phyloP scores from a whole-genome alignment of 2,329 filamentous ascomycete genomes.

The Onygenales sp. region DNA sequence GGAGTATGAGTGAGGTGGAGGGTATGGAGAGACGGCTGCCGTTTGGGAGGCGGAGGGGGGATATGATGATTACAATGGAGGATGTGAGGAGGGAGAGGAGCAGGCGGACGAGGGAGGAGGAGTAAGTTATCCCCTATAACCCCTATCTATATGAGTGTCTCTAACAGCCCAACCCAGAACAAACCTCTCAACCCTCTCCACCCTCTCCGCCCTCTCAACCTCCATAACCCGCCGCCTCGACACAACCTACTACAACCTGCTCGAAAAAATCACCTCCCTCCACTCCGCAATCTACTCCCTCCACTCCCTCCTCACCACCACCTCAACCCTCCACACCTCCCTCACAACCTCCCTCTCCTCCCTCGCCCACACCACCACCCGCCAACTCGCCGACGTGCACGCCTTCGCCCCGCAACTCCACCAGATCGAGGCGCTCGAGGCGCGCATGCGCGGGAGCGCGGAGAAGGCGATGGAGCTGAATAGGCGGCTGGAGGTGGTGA shows the following conservation, averaged over 20 bases:
- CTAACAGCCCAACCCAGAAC: slow-evolving; percentile 3
- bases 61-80: slow-evolving; percentile 18
- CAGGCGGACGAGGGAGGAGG: slow-evolving; percentile 67
- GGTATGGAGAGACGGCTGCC: slow-evolving; percentile 15
- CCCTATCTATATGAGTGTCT: not conserved
- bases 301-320: slow-evolving; percentile 30
- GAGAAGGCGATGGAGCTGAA: slow-evolving; percentile 27
- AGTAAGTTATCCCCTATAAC: slow-evolving; percentile 42
- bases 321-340: slow-evolving; percentile 24
- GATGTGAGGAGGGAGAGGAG: slow-evolving; percentile 37
- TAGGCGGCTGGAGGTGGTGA: slow-evolving; percentile 29
- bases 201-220: slow-evolving; percentile 29
- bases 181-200: slow-evolving; percentile 23
- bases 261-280: slow-evolving; percentile 34
- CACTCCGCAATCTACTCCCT: slow-evolving; percentile 34
- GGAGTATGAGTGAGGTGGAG: slow-evolving; percentile 12
- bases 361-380: slow-evolving; percentile 28
- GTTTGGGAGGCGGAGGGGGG: slow-evolving; percentile 16
- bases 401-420: slow-evolving; percentile 29
- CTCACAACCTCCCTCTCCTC: slow-evolving; percentile 28
- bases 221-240: slow-evolving; percentile 38
- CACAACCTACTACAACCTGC: slow-evolving; percentile 39
- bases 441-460: slow-evolving; percentile 28
- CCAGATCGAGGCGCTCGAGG: slow-evolving; percentile 27
- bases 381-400: slow-evolving; percentile 28